Percentiles rank a stretch among this genome's conserved stretches.
Conservation (phyloP, 768 basidiomycete genomes). For the Boletus tylopilopsis region DNA sequence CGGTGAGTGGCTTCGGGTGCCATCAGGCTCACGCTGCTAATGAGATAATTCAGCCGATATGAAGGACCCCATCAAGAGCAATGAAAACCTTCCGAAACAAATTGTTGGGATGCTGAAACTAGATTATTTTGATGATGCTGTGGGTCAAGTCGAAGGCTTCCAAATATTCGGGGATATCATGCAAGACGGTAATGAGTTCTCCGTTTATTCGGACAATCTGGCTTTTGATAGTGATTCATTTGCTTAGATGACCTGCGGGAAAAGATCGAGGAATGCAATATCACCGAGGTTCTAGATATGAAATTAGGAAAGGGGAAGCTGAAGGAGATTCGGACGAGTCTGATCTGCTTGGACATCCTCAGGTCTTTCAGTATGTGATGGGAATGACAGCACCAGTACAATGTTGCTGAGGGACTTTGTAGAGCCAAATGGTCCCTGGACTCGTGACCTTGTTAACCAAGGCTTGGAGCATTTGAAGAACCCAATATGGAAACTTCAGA, state of each 20-base stretch:
- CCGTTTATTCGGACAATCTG: too few species aligned
- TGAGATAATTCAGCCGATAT: slow-evolving; percentile 10
- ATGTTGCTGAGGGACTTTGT: neutral
- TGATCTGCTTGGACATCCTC: slow-evolving; percentile 22
- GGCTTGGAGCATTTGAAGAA: slow-evolving; percentile 5
- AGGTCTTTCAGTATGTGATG: slow-evolving; percentile 13
- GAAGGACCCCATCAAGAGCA: slow-evolving; percentile 5
- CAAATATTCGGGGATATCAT: slow-evolving; percentile 20
- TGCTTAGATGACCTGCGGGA: slow-evolving; percentile 4
- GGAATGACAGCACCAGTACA: neutral
- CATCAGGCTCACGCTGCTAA: neutral
- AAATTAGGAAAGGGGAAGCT: slow-evolving; percentile 11
- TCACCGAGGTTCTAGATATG: slow-evolving; percentile 10
- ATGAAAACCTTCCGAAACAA: slow-evolving; percentile 4
- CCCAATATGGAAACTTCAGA: slow-evolving; percentile 16
- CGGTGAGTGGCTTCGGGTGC: slow-evolving; percentile 2
- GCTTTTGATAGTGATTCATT: neutral
- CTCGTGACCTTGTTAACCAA: slow-evolving; percentile 8
- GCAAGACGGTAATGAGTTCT: slow-evolving; percentile 13
- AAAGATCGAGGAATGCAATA: slow-evolving; percentile 7
- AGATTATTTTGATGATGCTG: slow-evolving; percentile 22
- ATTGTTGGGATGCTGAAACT: slow-evolving; percentile 19
- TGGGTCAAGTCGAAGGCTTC: slow-evolving; percentile 21
- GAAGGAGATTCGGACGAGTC: slow-evolving; percentile 16
- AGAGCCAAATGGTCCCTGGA: slow-evolving; percentile 10